A percentile compares a stretch with the other conserved stretches of the same genome.
These are phyloP conservation scores for Acanthamoeba sp. DNA, from an alignment of 208 protist species.

Conservation along the genomic window DNA sequence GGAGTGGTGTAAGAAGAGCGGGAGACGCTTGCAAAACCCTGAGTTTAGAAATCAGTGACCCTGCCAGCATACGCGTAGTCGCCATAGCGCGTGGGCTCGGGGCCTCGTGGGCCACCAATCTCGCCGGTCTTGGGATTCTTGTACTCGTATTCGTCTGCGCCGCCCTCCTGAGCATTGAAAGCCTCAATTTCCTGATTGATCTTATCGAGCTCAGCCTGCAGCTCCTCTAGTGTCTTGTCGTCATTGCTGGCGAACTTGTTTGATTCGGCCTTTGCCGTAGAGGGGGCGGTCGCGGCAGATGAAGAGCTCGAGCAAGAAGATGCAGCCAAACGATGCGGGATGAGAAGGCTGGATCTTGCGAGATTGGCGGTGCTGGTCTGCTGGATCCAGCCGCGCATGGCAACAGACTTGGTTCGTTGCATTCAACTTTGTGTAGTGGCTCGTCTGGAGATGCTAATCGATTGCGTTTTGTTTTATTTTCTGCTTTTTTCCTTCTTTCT, in stretches of 20 bases:
- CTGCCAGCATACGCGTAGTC: slow-evolving; percentile 24
- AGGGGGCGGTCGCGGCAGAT: no score
- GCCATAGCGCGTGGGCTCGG: slow-evolving; percentile 66
- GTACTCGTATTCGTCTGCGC: background rate
- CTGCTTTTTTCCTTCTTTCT: background rate
- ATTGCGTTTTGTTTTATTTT: no score
- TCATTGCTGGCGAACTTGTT: slow-evolving; percentile 7
- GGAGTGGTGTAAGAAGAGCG: no score
- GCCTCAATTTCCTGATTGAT: slow-evolving; percentile 38
- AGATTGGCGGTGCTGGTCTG: no score
- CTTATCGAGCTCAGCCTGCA: slow-evolving; percentile 37
- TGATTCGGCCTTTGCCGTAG: background rate
- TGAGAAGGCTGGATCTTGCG: no score
- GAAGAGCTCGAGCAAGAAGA: no score
- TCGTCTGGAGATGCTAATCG: no score
- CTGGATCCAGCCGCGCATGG: no score
- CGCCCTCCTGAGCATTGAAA: background rate
- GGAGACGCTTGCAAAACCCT: no score
- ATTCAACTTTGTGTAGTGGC: no score
- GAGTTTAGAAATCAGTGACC: slow-evolving; percentile 36
- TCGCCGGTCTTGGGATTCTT: slow-evolving; percentile 65
- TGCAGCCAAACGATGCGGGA: no score
- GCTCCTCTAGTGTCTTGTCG: slow-evolving; percentile 31
- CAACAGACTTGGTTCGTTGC: no score
- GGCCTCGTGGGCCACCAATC: slow-evolving; percentile 47